phyloP scores from a whole-genome alignment of 116 monocot genomes.

The Cymodocea nodosa region DNA sequence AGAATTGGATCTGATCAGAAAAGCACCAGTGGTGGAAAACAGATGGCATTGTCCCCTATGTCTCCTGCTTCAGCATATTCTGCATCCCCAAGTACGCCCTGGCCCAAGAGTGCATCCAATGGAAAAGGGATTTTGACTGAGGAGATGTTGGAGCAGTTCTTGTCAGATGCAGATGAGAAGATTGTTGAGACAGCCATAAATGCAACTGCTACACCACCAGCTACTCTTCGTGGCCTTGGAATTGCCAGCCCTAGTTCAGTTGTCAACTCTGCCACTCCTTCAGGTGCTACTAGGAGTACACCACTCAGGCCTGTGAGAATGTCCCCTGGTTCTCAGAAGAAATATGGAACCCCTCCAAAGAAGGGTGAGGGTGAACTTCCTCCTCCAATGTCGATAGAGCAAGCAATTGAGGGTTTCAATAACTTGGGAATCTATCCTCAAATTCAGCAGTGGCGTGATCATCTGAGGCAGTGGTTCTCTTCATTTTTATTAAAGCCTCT shows the following conservation, averaged over 20 bases:
- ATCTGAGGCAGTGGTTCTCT: slow-evolving; percentile 92
- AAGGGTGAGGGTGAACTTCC: slow-evolving; percentile 87
- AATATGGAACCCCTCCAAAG: slow-evolving; percentile 68
- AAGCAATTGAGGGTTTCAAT: slow-evolving; percentile 47
- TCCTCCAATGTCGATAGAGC: slow-evolving; percentile 74
- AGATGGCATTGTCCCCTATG: slow-evolving; percentile 2
- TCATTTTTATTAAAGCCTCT: slow-evolving; percentile 65
- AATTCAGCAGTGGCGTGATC: slow-evolving; percentile 73
- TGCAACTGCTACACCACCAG: slow-evolving; percentile 25
- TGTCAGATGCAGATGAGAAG: slow-evolving; percentile 58
- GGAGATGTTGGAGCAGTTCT: slow-evolving; percentile 68
- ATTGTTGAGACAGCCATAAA: slow-evolving; percentile 38
- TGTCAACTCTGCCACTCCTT: slow-evolving; percentile 29
- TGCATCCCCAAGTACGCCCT: slow-evolving; percentile 43
- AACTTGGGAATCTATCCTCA: slow-evolving; percentile 67
- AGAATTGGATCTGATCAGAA: slow-evolving; percentile 27
- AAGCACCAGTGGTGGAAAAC: slow-evolving; percentile 26
- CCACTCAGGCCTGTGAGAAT: slow-evolving; percentile 79
- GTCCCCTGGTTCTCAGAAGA: slow-evolving; percentile 82
- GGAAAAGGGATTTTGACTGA: slow-evolving; percentile 79
- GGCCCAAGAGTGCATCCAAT: slow-evolving; percentile 47
- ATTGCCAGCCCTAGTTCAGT: slow-evolving; percentile 47
- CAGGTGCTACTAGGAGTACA: slow-evolving; percentile 62
- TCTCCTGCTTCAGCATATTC: slow-evolving; percentile 13
- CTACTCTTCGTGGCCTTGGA: slow-evolving; percentile 38